Evolutionary conservation across 2,329 filamentous ascomycete genomes (phyloP).

Genomic region (Fusarium penzigii): DNA sequence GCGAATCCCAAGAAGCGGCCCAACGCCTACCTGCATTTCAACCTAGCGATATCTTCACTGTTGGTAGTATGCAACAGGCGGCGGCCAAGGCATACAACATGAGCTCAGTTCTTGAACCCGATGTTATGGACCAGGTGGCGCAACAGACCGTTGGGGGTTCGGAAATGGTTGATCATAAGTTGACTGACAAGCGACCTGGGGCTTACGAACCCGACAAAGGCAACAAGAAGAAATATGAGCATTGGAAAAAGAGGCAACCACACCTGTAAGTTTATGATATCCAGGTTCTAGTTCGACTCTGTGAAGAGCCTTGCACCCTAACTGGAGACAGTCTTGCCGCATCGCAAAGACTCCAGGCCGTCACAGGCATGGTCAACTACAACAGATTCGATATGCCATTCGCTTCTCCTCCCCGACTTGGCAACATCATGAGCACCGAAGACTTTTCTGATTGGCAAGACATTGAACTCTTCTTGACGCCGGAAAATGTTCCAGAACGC

Average conservation of each 20-base stretch:
- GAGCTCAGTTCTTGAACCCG: too few species aligned
- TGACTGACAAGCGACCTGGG: conserved; percentile 3
- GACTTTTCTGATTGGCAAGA: not conserved
- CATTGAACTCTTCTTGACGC: too few species aligned
- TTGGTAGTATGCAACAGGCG: too few species aligned
- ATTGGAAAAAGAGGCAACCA: conserved; percentile 2
- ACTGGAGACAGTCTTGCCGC: conserved; percentile 6
- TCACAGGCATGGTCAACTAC: conserved; percentile 15
- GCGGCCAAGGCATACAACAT: too few species aligned
- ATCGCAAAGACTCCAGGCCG: conserved; percentile 18
- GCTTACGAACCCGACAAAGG: conserved; percentile 1
- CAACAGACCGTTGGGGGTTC: too few species aligned
- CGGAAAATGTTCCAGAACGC: too few species aligned
- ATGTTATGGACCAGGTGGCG: too few species aligned
- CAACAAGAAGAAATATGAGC: conserved; percentile 1
- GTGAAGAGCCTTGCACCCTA: conserved; percentile 2
- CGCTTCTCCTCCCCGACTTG: not conserved
- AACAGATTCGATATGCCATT: conserved; percentile 3
- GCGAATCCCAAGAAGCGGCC: too few species aligned
- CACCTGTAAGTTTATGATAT: conserved; percentile 8
- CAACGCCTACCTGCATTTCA: too few species aligned
- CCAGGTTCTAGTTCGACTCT: not conserved
- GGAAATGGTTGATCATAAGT: conserved; percentile 4
- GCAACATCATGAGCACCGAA: conserved; percentile 1
- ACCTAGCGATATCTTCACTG: too few species aligned